phyloP scores from a whole-genome alignment of 2,329 filamentous ascomycete species.

The Ramularia endophylla region DNA sequence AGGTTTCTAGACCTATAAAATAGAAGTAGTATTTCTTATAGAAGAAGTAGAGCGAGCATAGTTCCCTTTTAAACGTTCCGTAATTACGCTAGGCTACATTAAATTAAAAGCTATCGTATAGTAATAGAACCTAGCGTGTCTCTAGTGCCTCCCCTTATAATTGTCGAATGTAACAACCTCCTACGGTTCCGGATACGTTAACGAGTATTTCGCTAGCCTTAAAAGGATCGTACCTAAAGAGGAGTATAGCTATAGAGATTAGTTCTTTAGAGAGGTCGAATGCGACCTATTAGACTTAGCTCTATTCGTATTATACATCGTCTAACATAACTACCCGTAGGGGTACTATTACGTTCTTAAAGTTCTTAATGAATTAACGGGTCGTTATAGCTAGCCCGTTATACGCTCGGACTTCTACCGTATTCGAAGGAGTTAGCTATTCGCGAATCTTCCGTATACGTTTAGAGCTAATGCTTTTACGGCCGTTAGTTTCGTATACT shows the following conservation, averaged over 20 bases:
- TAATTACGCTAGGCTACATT: too few species aligned
- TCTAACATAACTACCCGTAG: not conserved
- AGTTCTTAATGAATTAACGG: slow-evolving; percentile 4
- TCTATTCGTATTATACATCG: too few species aligned
- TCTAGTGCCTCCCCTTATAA: too few species aligned
- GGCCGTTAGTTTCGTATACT: not conserved
- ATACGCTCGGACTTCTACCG: not conserved
- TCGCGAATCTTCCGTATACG: too few species aligned
- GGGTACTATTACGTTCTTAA: not conserved
- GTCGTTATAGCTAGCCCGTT: not conserved
- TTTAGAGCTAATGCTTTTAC: not conserved
- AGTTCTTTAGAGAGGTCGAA: slow-evolving; percentile 3
- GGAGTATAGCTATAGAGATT: not conserved
- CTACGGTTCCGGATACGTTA: not conserved
- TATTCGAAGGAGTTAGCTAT: not conserved
- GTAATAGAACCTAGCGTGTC: slow-evolving; percentile 2
- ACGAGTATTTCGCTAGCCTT: slow-evolving; percentile 2
- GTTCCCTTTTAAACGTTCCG: too few species aligned
- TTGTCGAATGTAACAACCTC: not conserved
- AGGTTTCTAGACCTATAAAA: too few species aligned
- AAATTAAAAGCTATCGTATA: slow-evolving; percentile 4
- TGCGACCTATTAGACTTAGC: slow-evolving; percentile 1
- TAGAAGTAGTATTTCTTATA: too few species aligned
- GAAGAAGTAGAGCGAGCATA: too few species aligned
- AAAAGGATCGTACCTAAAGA: slow-evolving; percentile 1